Evolutionary conservation across 2,329 filamentous ascomycete species (phyloP).

Genomic region (Zymoseptoria passerinii): DNA sequence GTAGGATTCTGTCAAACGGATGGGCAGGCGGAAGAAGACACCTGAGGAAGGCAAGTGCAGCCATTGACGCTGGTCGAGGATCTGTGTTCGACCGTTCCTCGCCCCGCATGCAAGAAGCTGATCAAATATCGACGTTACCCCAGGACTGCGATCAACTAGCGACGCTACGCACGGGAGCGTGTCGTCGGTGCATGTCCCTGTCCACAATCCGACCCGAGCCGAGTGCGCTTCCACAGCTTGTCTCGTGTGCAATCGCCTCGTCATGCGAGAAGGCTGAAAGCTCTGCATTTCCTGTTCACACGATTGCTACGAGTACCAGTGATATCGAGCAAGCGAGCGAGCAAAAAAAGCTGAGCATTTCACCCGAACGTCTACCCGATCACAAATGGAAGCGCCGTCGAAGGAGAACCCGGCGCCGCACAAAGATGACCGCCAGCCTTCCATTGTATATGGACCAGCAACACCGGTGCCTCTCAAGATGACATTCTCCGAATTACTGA

Average conservation of each 20-base stretch:
- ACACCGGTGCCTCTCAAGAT: slow-evolving; percentile 22
- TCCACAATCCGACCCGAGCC: background rate
- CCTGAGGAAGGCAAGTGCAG: background rate
- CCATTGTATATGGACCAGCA: slow-evolving; percentile 23
- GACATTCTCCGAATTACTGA: slow-evolving; percentile 24
- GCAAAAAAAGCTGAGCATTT: background rate
- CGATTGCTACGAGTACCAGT: background rate
- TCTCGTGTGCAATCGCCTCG: background rate
- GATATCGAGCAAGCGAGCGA: background rate
- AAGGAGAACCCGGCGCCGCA: background rate
- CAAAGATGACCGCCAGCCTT: slow-evolving; percentile 17
- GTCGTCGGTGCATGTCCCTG: background rate
- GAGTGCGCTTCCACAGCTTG: background rate
- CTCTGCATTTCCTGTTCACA: background rate
- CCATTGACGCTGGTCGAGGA: background rate
- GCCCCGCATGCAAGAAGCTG: background rate
- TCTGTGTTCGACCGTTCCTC: background rate
- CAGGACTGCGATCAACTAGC: background rate
- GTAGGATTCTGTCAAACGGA: background rate
- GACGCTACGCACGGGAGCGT: background rate
- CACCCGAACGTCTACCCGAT: background rate
- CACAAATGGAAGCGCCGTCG: background rate
- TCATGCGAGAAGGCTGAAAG: background rate
- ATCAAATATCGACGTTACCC: background rate
- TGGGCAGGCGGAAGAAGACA: background rate